Conservation (phyloP, 768 basidiomycete species). For the Hericium erinaceus region DNA sequence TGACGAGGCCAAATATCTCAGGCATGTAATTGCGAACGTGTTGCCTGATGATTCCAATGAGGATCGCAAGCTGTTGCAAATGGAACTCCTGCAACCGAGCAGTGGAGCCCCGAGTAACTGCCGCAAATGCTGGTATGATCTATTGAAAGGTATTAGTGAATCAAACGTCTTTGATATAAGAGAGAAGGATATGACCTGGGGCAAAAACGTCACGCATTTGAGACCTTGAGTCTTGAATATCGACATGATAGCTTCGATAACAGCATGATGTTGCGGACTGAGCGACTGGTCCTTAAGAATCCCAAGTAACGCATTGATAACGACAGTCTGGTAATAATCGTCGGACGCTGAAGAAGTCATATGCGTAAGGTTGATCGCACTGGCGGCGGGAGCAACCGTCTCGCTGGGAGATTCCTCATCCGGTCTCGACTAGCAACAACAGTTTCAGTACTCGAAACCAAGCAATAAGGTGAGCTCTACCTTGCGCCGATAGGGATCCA, state of each 20-base stretch:
- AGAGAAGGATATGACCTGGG: constrained; percentile 49
- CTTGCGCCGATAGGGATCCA: constrained; percentile 94
- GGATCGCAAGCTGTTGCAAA: constrained; percentile 89
- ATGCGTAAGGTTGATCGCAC: constrained; percentile 60
- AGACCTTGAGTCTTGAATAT: constrained; percentile 98
- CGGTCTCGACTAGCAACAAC: constrained; percentile 36
- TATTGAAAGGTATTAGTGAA: constrained; percentile 18
- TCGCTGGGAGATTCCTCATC: constrained; percentile 46
- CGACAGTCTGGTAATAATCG: constrained; percentile 96
- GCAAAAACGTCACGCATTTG: constrained; percentile 91
- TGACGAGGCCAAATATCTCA: constrained; percentile 76
- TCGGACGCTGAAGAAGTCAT: constrained; percentile 64
- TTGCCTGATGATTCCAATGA: constrained; percentile 94
- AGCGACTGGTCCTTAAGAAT: constrained; percentile 87
- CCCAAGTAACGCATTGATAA: constrained; percentile 77
- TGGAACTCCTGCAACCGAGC: constrained; percentile 87
- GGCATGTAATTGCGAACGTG: constrained; percentile 89
- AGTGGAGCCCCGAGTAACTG: constrained; percentile 74
- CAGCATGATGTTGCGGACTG: constrained; percentile 80
- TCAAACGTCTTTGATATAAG: background rate
- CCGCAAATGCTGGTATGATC: constrained; percentile 94
- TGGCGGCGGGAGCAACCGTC: constrained; percentile 43
- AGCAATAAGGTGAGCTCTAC: constrained; percentile 29
- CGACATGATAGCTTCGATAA: constrained; percentile 96
- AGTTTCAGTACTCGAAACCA: background rate